Conservation (phyloP, 805 yeast genomes). For the Cyberlindnera xishuangbannaensis region DNA sequence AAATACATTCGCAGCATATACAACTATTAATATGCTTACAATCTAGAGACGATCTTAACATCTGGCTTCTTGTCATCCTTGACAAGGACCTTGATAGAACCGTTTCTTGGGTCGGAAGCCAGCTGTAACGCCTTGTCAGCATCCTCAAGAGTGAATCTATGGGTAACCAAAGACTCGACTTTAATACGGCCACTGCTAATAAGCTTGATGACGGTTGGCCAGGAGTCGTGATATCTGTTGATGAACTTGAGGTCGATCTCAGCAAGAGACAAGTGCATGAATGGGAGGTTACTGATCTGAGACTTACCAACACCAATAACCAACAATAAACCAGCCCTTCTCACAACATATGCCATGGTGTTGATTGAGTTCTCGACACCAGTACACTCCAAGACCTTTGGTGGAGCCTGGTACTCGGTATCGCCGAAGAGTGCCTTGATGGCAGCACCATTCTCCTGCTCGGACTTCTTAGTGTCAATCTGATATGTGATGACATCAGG, state of each 20-base stretch:
- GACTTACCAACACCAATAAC: conserved; percentile 50
- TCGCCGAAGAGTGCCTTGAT: conserved; percentile 32
- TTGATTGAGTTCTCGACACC: conserved; percentile 45
- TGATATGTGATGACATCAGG: conserved; percentile 42
- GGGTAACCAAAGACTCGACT: conserved; percentile 44
- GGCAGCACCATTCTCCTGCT: conserved; percentile 33
- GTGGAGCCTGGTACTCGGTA: conserved; percentile 34
- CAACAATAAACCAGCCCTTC: conserved; percentile 41
- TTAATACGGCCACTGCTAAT: conserved; percentile 38
- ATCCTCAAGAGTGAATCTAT: conserved; percentile 40
- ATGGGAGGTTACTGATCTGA: conserved; percentile 41
- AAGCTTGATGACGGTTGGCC: conserved; percentile 51
- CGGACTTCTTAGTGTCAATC: conserved; percentile 29
- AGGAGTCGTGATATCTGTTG: conserved; percentile 49
- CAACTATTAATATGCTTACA: no score
- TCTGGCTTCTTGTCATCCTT: conserved; percentile 26
- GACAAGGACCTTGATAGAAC: conserved; percentile 44
- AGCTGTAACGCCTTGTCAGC: conserved; percentile 37
- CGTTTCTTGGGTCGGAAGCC: conserved; percentile 34
- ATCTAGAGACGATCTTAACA: conserved; percentile 7
- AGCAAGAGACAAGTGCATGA: conserved; percentile 48
- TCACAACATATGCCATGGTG: conserved; percentile 39
- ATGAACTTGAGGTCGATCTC: conserved; percentile 47
- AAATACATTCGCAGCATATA: no score
- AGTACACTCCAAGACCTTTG: conserved; percentile 46